phyloP scores from a whole-genome alignment of 1,284 basidiomycete genomes.

The Apiotrichum siamense region DNA sequence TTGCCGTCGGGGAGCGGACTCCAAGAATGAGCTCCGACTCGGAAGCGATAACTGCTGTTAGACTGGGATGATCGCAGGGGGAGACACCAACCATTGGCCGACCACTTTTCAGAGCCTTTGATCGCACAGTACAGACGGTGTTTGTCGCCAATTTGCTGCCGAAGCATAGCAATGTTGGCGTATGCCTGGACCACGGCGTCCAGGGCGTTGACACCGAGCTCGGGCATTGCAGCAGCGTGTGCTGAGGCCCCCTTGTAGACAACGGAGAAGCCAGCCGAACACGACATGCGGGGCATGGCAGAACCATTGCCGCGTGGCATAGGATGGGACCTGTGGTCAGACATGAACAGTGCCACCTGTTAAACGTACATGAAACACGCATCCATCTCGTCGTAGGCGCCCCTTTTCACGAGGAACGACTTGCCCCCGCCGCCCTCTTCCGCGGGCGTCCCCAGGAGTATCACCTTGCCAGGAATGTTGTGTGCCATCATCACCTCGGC shows the following conservation, averaged over 20 bases:
- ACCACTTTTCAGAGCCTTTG: conserved; percentile 31
- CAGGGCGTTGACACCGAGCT: conserved; percentile 47
- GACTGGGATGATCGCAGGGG: not conserved
- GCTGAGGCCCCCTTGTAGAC: conserved; percentile 18
- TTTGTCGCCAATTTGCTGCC: conserved; percentile 41
- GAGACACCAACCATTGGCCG: conserved; percentile 17
- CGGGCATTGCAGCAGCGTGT: conserved; percentile 16
- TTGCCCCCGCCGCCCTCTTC: conserved; percentile 79
- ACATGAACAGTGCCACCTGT: not conserved
- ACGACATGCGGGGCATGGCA: conserved; percentile 5
- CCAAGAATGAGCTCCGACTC: conserved; percentile 16
- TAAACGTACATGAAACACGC: conserved; percentile 61
- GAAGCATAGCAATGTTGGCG: conserved; percentile 44
- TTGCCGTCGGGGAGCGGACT: conserved; percentile 33
- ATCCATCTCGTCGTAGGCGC: conserved; percentile 58
- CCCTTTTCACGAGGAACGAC: conserved; percentile 57
- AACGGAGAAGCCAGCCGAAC: conserved; percentile 15
- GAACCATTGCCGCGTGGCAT: conserved; percentile 10
- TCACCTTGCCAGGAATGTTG: conserved; percentile 59
- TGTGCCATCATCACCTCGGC: conserved; percentile 16
- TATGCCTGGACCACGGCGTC: conserved; percentile 50
- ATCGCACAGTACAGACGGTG: conserved; percentile 40
- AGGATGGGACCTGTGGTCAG: conserved; percentile 3
- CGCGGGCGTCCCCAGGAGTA: conserved; percentile 69
- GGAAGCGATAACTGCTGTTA: conserved; percentile 39